A percentile compares a stretch with the other conserved stretches of the same genome.
phyloP scores from a whole-genome alignment of 2,329 filamentous ascomycete genomes.

The Cytospora piceicola region DNA sequence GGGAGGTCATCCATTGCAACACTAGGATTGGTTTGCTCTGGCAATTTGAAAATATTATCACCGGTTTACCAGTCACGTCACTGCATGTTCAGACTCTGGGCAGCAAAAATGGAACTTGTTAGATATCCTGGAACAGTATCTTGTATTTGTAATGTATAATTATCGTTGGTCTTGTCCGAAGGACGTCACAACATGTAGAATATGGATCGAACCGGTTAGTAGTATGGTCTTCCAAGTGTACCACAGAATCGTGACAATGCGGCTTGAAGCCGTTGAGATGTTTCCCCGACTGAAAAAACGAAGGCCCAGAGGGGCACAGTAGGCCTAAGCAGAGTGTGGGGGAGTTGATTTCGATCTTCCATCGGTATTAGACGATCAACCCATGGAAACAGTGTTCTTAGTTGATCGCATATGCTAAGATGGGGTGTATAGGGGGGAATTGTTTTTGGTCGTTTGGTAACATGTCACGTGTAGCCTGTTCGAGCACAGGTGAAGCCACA shows the following conservation, averaged over 20 bases:
- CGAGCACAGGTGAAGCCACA: neutral
- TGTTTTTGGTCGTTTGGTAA: neutral
- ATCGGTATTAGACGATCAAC: slow-evolving; percentile 51
- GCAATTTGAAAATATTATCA: neutral
- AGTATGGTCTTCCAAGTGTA: neutral
- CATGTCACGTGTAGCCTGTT: neutral
- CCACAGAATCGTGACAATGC: neutral
- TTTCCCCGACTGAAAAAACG: slow-evolving; percentile 53
- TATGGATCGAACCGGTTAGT: neutral
- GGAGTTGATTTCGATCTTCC: slow-evolving; percentile 47
- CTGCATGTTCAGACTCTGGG: neutral
- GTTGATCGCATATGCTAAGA: slow-evolving; percentile 51
- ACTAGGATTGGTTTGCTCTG: neutral
- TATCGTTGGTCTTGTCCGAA: no score
- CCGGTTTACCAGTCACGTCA: neutral
- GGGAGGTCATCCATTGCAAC: slow-evolving; percentile 27
- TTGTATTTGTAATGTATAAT: neutral
- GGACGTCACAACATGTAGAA: neutral
- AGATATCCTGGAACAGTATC: slow-evolving; percentile 17
- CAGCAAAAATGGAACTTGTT: neutral
- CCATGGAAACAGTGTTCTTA: slow-evolving; percentile 43
- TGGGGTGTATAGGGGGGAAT: slow-evolving; percentile 35
- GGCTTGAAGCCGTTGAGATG: slow-evolving; percentile 36
- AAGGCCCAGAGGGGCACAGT: slow-evolving; percentile 44
- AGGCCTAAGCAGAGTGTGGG: slow-evolving; percentile 53